phyloP scores from a whole-genome alignment of 306 rosid genomes.

The Dryas octopetala region DNA sequence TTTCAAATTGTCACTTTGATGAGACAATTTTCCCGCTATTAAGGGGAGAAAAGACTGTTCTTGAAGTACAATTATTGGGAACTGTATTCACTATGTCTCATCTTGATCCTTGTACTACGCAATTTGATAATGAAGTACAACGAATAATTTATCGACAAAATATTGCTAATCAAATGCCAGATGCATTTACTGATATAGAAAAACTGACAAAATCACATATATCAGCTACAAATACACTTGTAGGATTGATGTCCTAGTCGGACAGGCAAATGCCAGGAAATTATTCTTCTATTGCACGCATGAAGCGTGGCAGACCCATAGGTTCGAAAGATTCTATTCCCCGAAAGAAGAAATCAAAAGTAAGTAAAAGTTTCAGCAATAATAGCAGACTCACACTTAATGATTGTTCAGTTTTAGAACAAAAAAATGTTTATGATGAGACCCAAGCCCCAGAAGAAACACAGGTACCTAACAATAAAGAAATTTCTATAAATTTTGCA shows the following conservation, averaged over 20 bases:
- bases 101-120: neutral
- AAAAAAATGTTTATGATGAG: neutral
- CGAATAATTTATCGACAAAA: neutral
- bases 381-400: neutral
- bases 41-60: neutral
- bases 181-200: constrained; percentile 9
- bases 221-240: neutral
- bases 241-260: neutral
- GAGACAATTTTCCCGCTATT: neutral
- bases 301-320: neutral
- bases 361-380: neutral
- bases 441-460: neutral
- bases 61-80: neutral
- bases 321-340: neutral
- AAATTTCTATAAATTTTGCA: neutral
- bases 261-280: neutral
- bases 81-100: neutral
- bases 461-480: neutral
- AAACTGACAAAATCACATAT: constrained; percentile 7
- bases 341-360: neutral
- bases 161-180: neutral
- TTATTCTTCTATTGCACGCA: neutral
- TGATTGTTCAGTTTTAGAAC: neutral
- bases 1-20: neutral
- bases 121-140: constrained; percentile 6